Percentiles rank a stretch among this genome's conserved stretches.
Conservation (phyloP, 345 rosid species). For the Euclidium syriacum region DNA sequence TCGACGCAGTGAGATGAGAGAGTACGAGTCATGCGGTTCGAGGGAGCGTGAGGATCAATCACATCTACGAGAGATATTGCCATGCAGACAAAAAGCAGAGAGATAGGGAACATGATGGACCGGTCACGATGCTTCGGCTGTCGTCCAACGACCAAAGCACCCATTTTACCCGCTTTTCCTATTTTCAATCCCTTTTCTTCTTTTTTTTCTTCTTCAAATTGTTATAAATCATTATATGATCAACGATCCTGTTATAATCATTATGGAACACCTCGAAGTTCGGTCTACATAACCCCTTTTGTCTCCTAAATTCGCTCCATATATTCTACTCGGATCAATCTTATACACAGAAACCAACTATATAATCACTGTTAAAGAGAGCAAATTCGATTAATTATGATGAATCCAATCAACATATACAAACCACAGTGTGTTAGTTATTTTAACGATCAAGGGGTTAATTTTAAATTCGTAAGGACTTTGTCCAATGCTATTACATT, state of each 20-base stretch:
- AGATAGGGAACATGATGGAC: constrained; percentile 38
- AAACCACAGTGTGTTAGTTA: neutral
- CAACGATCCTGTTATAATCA: constrained; percentile 32
- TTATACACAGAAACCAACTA: constrained; percentile 16
- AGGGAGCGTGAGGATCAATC: constrained; percentile 32
- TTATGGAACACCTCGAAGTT: constrained; percentile 21
- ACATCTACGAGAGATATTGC: constrained; percentile 37
- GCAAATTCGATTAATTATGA: neutral
- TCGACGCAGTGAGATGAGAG: constrained; percentile 4
- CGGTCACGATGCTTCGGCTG: constrained; percentile 49
- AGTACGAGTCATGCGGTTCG: constrained; percentile 25
- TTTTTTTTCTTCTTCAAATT: neutral
- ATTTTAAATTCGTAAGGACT: neutral
- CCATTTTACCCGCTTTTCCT: constrained; percentile 34
- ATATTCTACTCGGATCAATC: constrained; percentile 24
- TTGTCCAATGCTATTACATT: neutral
- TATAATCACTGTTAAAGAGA: neutral
- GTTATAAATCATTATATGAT: constrained; percentile 23
- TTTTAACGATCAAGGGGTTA: constrained; percentile 4
- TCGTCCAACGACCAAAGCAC: constrained; percentile 37
- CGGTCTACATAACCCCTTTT: constrained; percentile 24
- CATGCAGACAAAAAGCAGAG: constrained; percentile 39
- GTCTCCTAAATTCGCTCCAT: constrained; percentile 29
- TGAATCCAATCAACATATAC: neutral
- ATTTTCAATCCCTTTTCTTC: constrained; percentile 17